A percentile compares a stretch with the other conserved stretches of the same genome.
Evolutionary conservation across 2,329 filamentous ascomycete species (phyloP).

Genomic region (Nothophoma quercina): DNA sequence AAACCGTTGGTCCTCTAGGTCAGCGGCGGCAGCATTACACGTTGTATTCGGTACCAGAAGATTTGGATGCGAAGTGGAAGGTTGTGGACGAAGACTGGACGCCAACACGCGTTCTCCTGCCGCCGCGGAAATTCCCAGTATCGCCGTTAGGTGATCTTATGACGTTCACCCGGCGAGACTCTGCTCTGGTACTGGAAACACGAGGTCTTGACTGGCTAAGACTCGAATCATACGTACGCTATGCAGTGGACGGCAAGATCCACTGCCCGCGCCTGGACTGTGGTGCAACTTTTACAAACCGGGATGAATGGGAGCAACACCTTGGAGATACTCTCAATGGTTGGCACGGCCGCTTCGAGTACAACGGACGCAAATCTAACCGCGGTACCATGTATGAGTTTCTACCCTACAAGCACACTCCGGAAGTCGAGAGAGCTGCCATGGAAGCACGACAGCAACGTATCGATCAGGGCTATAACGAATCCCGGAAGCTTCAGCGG

Average conservation of each 20-base stretch:
- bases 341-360: not conserved
- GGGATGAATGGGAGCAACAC: not conserved
- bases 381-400: not conserved
- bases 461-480: not conserved
- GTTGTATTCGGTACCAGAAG: not conserved
- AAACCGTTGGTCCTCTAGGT: not conserved
- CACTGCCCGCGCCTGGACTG: constrained; percentile 14
- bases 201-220: constrained; percentile 12
- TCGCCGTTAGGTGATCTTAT: constrained; percentile 12
- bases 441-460: not conserved
- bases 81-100: constrained; percentile 6
- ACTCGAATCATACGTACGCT: constrained; percentile 13
- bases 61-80: not conserved
- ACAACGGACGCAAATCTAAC: not conserved
- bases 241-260: constrained; percentile 7
- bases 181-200: not conserved
- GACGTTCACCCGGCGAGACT: not conserved
- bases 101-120: constrained; percentile 14
- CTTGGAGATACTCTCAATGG: not conserved
- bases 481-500: not conserved
- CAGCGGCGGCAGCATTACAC: not conserved
- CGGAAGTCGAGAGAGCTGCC: not conserved
- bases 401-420: not conserved
- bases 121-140: not conserved
- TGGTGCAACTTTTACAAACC: not conserved